Base-by-base conservation (phyloP, 106 monocot genomes). In the Dendrobium catenatum region DNA sequence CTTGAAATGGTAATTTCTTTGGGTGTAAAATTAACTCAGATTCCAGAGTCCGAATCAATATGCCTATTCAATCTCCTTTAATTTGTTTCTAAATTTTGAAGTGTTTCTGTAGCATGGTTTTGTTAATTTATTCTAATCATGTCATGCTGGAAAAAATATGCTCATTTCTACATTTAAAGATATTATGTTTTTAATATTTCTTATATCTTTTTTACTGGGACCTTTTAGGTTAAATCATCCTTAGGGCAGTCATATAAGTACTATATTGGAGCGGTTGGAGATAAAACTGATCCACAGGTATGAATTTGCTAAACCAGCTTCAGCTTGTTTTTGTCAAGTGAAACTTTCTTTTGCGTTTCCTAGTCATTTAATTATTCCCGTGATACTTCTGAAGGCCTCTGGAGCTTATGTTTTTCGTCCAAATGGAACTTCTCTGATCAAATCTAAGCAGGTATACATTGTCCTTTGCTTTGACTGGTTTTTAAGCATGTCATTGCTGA, bases 331-430 rank as follows among this genome's bases (percentile, higher is more conserved):
- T 77, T 82, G 9, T 58, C 61, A 6, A 41, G 74, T 43, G 74
- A n/a, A 4, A 2, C 10, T 9, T 74, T 43, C 5, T 46, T 49
- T 27, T 76, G 42, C 15, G 8, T 68, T 26, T 73, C 40, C 19
- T 19, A 37, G 43, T 76, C n/a, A 76, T 76, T 16, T 49, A 22
- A 10, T 27, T 76, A 10, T 74, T 74, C 40, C n/a, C 81, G 4
- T 81, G 41, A 42, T 84, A 22, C 74, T 77, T 82, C 19, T 89
- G 46, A 73, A 99, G 99, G 91, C 93, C 27, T 95, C 95, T 81
- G 99, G 99, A 90, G 99, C 99, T 81, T 99, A 99, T 79, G 89
- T 99, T 49, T 99, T 99, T 84, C 99, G 99, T n/a, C 99, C 99
- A 68, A 86, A 90, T 84, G 91, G 91, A 55, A 88, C 84, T 47